phyloP scores from a whole-genome alignment of 2,329 filamentous ascomycete species.

The Ophiostoma ulmi region DNA sequence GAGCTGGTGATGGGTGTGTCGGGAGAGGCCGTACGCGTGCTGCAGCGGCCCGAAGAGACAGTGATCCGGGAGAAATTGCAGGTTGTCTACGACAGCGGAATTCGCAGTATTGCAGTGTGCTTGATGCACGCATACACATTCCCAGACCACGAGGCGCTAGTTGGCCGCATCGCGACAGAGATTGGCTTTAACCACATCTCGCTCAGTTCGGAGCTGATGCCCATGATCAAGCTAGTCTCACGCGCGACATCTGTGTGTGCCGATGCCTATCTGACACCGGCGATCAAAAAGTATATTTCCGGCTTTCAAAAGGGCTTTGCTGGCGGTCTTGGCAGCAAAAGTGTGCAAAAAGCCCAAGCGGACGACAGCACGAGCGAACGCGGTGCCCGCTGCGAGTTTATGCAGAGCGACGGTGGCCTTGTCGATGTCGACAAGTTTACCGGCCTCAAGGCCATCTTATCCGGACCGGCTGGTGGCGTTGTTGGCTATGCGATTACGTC shows the following conservation, averaged over 20 bases:
- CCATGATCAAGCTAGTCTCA: slow-evolving; percentile 81
- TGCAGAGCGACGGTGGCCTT: slow-evolving; percentile 78
- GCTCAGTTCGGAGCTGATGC: slow-evolving; percentile 75
- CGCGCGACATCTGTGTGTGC: slow-evolving; percentile 72
- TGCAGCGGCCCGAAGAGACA: slow-evolving; percentile 56
- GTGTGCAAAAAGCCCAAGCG: slow-evolving; percentile 53
- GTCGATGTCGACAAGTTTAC: slow-evolving; percentile 77
- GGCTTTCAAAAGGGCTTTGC: slow-evolving; percentile 77
- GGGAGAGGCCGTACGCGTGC: slow-evolving; percentile 67
- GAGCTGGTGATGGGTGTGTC: slow-evolving; percentile 66
- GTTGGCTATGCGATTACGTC: slow-evolving; percentile 90
- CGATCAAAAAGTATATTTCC: slow-evolving; percentile 67
- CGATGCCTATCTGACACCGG: slow-evolving; percentile 74
- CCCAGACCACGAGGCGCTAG: slow-evolving; percentile 73
- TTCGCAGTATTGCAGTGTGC: slow-evolving; percentile 80
- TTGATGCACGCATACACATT: slow-evolving; percentile 92
- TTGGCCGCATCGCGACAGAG: slow-evolving; percentile 70
- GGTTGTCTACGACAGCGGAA: slow-evolving; percentile 62
- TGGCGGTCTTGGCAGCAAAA: slow-evolving; percentile 71
- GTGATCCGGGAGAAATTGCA: slow-evolving; percentile 57
- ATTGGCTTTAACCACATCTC: slow-evolving; percentile 82
- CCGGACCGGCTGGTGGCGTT: slow-evolving; percentile 86
- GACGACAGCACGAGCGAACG: slow-evolving; percentile 38
- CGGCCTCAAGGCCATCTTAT: slow-evolving; percentile 77
- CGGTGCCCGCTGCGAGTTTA: slow-evolving; percentile 84